Percentiles rank a stretch among this genome's conserved stretches.
These are phyloP conservation scores for Polytrichum formosum DNA, from an alignment of 225 moss, liverwort and hornwort genomes.

Conservation along the genomic window DNA sequence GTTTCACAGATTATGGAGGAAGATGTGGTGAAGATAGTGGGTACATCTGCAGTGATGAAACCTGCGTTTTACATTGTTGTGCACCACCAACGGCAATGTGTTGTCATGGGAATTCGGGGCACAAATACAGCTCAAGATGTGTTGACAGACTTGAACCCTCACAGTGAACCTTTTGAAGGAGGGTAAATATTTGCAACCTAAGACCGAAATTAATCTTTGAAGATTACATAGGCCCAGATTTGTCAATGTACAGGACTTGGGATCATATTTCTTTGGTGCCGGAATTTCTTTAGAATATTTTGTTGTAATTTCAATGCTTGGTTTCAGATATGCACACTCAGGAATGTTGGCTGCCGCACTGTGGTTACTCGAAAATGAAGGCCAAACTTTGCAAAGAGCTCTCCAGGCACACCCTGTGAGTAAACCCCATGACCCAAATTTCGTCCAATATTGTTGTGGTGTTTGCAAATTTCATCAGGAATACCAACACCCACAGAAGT, in stretches of 20 bases:
- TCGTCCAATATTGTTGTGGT: not conserved
- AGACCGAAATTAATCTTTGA: not conserved
- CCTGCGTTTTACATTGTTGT: constrained; percentile 73
- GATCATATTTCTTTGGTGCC: not conserved
- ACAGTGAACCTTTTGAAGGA: constrained; percentile 79
- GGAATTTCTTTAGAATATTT: not conserved
- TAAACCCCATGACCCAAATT: not conserved
- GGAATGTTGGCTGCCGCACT: constrained; percentile 73
- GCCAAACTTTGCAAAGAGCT: constrained; percentile 35
- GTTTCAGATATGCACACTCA: constrained; percentile 69
- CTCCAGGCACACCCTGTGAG: constrained; percentile 45
- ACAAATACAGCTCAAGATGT: constrained; percentile 77
- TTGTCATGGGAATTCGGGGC: constrained; percentile 78
- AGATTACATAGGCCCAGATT: not conserved
- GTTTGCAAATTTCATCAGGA: not conserved
- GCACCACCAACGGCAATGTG: constrained; percentile 57
- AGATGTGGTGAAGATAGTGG: constrained; percentile 53
- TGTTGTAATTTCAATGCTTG: constrained; percentile 4
- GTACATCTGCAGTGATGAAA: constrained; percentile 63
- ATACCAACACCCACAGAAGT: no score
- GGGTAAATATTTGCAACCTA: constrained; percentile 40
- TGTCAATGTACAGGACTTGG: constrained; percentile 4
- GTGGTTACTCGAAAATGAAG: constrained; percentile 60
- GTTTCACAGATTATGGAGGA: constrained; percentile 49
- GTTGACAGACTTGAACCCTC: constrained; percentile 79